These are phyloP conservation scores for Stephania japonica DNA, from an alignment of 164 flowering plant species.

Conservation along the genomic window DNA sequence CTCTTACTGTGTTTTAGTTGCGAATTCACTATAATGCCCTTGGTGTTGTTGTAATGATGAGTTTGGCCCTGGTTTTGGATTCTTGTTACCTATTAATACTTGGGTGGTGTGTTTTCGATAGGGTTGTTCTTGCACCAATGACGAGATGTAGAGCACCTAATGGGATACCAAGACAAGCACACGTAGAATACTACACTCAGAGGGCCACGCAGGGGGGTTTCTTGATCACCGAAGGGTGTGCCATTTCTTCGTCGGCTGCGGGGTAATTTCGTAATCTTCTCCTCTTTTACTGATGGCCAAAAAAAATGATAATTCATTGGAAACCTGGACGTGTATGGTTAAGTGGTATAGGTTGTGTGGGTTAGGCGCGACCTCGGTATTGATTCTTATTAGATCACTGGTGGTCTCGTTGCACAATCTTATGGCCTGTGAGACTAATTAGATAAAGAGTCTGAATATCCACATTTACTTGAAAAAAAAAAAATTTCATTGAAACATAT, in stretches of 20 bases:
- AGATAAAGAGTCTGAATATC: no score
- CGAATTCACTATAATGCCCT: neutral
- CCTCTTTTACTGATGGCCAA: neutral
- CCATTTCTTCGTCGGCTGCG: constrained; percentile 31
- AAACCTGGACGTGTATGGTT: no score
- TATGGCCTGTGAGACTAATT: no score
- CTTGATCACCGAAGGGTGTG: constrained; percentile 42
- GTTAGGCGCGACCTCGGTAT: no score
- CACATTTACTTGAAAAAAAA: no score
- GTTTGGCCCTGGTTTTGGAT: neutral
- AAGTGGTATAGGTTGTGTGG: no score
- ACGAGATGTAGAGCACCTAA: constrained; percentile 39
- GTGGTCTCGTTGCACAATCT: no score
- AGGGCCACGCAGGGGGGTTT: constrained; percentile 37
- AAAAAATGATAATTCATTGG: no score
- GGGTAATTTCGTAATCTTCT: constrained; percentile 40
- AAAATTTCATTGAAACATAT: no score
- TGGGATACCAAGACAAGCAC: constrained; percentile 30
- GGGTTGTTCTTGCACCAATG: constrained; percentile 48
- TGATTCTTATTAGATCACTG: no score
- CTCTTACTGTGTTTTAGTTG: neutral
- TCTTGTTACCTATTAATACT: no score
- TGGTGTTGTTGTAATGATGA: neutral
- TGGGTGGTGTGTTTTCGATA: neutral
- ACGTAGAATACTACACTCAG: constrained; percentile 35